These are phyloP conservation scores for Orbilia brochopaga DNA, from an alignment of 2,329 filamentous ascomycete species.

Conservation along the genomic window DNA sequence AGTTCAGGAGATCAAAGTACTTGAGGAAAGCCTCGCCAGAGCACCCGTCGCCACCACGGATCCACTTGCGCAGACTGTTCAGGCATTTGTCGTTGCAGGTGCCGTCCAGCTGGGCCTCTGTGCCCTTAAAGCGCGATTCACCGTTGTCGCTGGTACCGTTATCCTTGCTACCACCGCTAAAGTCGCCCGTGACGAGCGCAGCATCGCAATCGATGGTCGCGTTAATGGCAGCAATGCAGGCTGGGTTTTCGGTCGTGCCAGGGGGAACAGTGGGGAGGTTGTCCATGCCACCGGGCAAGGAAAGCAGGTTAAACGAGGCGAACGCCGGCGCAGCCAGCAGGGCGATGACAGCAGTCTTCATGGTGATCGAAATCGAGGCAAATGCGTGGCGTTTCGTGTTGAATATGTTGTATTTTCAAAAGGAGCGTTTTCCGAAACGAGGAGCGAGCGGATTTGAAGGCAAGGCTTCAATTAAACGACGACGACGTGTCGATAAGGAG, in stretches of 20 bases:
- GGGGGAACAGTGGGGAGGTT: constrained; percentile 1
- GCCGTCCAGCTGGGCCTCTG: constrained; percentile 7
- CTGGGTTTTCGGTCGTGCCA: constrained; percentile 10
- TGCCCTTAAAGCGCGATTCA: too few relatives aligned
- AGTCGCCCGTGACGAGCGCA: constrained; percentile 11
- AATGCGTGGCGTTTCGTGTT: not conserved
- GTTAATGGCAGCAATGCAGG: constrained; percentile 35
- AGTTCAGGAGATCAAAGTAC: constrained; percentile 19
- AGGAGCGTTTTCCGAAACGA: not conserved
- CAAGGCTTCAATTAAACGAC: not conserved
- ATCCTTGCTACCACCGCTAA: not conserved
- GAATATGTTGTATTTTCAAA: not conserved
- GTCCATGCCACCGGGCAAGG: constrained; percentile 4
- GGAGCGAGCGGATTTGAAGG: not conserved
- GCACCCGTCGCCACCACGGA: constrained; percentile 27
- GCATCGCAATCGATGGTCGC: constrained; percentile 38
- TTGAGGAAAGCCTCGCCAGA: constrained; percentile 12
- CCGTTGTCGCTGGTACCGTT: not conserved
- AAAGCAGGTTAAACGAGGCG: constrained; percentile 37
- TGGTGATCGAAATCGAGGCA: not conserved
- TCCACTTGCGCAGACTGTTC: constrained; percentile 17
- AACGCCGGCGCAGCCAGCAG: constrained; percentile 20
- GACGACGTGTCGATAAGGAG: not conserved
- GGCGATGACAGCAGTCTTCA: constrained; percentile 1
- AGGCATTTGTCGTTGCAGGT: constrained; percentile 25